phyloP scores from a whole-genome alignment of 768 basidiomycete species.

The Suillus subalutaceus region DNA sequence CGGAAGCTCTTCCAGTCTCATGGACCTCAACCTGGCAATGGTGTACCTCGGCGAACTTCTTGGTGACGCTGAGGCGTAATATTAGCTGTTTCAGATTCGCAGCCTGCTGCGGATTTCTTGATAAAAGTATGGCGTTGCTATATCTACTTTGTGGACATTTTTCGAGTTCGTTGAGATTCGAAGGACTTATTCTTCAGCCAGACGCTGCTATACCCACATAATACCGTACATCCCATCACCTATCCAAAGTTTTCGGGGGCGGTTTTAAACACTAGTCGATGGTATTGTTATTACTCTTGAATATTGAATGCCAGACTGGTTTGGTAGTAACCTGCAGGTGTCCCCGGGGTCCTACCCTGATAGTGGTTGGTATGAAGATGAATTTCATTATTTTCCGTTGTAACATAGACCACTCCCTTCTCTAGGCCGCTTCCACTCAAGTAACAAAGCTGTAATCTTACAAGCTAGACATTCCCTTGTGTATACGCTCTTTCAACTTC shows the following conservation, averaged over 20 bases:
- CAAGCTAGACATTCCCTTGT: constrained; percentile 23
- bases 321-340: constrained; percentile 13
- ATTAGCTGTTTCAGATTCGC: constrained; percentile 9
- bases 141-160: constrained; percentile 22
- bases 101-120: constrained; percentile 4
- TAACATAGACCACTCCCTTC: constrained; percentile 6
- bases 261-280: background rate
- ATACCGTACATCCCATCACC: constrained; percentile 6
- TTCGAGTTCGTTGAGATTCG: constrained; percentile 15
- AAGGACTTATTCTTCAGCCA: constrained; percentile 22
- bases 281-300: constrained; percentile 7
- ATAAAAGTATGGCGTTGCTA: constrained; percentile 23
- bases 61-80: constrained; percentile 12
- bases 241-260: background rate
- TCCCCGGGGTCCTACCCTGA: constrained; percentile 6
- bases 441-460: constrained; percentile 18
- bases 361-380: constrained; percentile 4
- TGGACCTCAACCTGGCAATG: constrained; percentile 19
- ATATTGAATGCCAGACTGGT: constrained; percentile 11
- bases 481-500: constrained; percentile 23
- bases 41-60: constrained; percentile 26
- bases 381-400: background rate
- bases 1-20: constrained; percentile 16
- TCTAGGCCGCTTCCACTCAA: background rate
- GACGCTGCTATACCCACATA: constrained; percentile 30